Evolutionary conservation across 306 rosid species (phyloP), one percentile per base, ranked within the genome.

Genomic region (Cicer judaicum): DNA sequence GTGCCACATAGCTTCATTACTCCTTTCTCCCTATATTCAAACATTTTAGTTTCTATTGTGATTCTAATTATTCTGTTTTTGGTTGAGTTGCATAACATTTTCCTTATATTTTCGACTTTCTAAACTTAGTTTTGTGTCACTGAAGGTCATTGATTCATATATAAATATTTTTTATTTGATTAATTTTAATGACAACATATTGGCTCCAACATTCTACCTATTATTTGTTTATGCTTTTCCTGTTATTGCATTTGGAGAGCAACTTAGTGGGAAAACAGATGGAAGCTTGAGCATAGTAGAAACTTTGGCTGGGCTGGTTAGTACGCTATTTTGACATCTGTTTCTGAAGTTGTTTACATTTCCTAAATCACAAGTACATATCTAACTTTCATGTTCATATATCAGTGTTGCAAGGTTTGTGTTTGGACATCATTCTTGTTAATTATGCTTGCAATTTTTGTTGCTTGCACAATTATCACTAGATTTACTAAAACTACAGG

Each of bases 221-320:
- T 93, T 91, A 85, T 87, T 89, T 75, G 98, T 94, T 66, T 93
- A 96, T 70, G 97, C 96, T 42, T 92, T 91, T 24, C 96, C 97
- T 11, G 97, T 18, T 46, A 93, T 88, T 77, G 95, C 96, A 62
- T 93, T 93, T 62, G 96, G 97, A 47, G 97, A 90, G 79, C 98
- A 93, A 72, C 90, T 93, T 7, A 84, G 75, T 59, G 85, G 89
- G 75, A 88, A 93, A 43, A 93, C 98, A 92, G 97, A 83, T 78
- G 93, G 96, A 85, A 87, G 83, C n/a, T 86, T 94, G 91, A 89
- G 97, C 86, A 84, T 96, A 1, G 96, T 92, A 64, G 97, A 94
- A 77, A 88, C 99, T 70, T 74, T 94, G 73, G 87, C 96, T 90
- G 95, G 96, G 84, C 84, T 47, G 94, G 88, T 55, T 93, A 97